Percentiles rank a stretch among this genome's conserved stretches.
phyloP scores from a whole-genome alignment of 208 protist genomes.

The Acanthamoeba castellanii region DNA sequence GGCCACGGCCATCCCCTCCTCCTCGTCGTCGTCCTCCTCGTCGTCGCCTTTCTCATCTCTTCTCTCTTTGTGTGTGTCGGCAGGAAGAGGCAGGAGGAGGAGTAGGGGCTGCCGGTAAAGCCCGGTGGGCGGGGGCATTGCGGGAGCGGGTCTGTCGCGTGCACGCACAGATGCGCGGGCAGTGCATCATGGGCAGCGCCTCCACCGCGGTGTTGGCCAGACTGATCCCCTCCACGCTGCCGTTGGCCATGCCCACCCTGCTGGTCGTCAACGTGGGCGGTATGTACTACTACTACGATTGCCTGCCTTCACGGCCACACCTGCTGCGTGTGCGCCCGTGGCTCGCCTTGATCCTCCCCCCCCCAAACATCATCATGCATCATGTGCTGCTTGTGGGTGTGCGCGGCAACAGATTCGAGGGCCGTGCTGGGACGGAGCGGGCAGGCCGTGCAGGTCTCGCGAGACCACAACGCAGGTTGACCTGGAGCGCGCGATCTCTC shows the following conservation, averaged over 20 bases:
- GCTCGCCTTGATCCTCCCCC: too few species aligned
- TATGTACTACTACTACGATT: background rate
- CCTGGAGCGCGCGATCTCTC: background rate
- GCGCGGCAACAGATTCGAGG: background rate
- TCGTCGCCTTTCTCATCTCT: too few species aligned
- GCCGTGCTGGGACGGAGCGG: slow-evolving; percentile 10
- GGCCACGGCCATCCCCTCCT: too few species aligned
- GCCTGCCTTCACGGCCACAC: too few species aligned
- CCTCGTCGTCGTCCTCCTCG: too few species aligned
- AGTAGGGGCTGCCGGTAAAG: background rate
- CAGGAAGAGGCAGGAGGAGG: background rate
- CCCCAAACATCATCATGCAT: too few species aligned
- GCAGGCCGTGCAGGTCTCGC: background rate
- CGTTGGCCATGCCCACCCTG: background rate
- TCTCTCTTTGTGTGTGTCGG: too few species aligned
- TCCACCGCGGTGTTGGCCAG: slow-evolving; percentile 40
- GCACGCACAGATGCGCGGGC: background rate
- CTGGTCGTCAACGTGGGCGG: background rate
- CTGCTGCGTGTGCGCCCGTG: too few species aligned
- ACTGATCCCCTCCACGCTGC: background rate
- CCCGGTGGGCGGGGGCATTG: background rate
- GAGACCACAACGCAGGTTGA: background rate
- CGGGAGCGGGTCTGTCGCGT: background rate
- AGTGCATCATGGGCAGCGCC: slow-evolving; percentile 51
- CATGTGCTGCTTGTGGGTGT: too few species aligned